phyloP scores from a whole-genome alignment of 2,329 filamentous ascomycete species.

The Pleochaeta shiraiana region DNA sequence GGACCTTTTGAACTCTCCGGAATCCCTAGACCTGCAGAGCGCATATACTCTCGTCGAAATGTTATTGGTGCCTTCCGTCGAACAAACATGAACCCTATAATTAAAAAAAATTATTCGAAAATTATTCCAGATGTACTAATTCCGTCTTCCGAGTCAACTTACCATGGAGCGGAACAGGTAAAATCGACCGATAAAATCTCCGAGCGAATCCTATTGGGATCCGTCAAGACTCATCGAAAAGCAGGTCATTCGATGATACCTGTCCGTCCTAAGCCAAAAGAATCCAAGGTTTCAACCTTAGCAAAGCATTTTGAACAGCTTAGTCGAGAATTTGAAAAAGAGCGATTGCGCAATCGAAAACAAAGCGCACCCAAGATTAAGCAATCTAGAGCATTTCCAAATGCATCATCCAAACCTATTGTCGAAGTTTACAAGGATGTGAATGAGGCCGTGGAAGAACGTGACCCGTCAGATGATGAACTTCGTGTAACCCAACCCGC shows the following conservation, averaged over 20 bases:
- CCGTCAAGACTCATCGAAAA: slow-evolving; percentile 38
- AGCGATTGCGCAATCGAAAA: slow-evolving; percentile 67
- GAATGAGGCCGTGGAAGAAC: slow-evolving; percentile 75
- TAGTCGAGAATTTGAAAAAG: slow-evolving; percentile 75
- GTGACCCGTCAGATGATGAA: slow-evolving; percentile 43
- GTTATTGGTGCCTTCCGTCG: slow-evolving; percentile 13
- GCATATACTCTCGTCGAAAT: slow-evolving; percentile 11
- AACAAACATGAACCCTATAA: slow-evolving; percentile 11
- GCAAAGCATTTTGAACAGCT: slow-evolving; percentile 94
- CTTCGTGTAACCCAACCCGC: slow-evolving; percentile 19
- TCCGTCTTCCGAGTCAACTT: slow-evolving; percentile 12
- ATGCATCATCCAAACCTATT: slow-evolving; percentile 83
- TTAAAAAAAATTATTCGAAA: slow-evolving; percentile 11
- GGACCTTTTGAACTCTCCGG: slow-evolving; percentile 13
- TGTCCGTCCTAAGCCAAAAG: slow-evolving; percentile 44
- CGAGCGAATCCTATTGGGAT: slow-evolving; percentile 44
- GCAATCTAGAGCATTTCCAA: slow-evolving; percentile 60
- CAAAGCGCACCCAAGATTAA: slow-evolving; percentile 58
- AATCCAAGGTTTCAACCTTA: slow-evolving; percentile 70
- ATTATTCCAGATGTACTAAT: slow-evolving; percentile 7
- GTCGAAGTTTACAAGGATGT: slow-evolving; percentile 93
- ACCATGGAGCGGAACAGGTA: slow-evolving; percentile 12
- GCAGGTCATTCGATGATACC: slow-evolving; percentile 58
- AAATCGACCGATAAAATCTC: slow-evolving; percentile 38
- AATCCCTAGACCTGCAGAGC: slow-evolving; percentile 17